Evolutionary conservation across 805 yeast species (phyloP).

Genomic region (Lipomyces spencermartinsiae): DNA sequence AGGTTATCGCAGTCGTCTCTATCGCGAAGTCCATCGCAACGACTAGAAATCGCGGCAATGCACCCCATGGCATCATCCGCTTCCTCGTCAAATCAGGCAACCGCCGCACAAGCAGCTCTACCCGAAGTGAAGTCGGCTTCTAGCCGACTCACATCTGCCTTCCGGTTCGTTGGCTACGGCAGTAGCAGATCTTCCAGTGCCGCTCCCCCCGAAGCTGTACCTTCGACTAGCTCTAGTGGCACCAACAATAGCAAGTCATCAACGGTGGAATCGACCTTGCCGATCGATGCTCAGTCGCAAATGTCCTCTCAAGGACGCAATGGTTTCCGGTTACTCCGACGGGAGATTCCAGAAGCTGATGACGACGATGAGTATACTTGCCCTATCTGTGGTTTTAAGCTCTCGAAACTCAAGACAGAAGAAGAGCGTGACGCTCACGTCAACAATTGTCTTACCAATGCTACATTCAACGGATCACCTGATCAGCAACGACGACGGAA

Average conservation of each 20-base stretch:
- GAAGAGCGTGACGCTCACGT: conserved; percentile 68
- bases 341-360: conserved; percentile 13
- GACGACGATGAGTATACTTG: conserved; percentile 47
- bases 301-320: conserved; percentile 8
- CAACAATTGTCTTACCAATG: conserved; percentile 62
- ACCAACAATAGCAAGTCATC: not conserved
- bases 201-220: conserved; percentile 1
- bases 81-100: conserved; percentile 5
- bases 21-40: conserved; percentile 15
- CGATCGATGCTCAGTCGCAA: not conserved
- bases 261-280: conserved; percentile 25
- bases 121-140: conserved; percentile 18
- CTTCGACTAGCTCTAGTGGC: not conserved
- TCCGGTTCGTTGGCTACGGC: conserved; percentile 24
- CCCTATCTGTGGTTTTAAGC: conserved; percentile 49
- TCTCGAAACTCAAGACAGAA: conserved; percentile 41
- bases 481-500: conserved; percentile 63
- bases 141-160: conserved; percentile 20
- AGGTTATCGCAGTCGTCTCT: conserved; percentile 13
- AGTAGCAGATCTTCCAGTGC: conserved; percentile 2
- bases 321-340: conserved; percentile 31
- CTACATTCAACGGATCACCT: conserved; percentile 69
- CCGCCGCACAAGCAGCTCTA: conserved; percentile 1
- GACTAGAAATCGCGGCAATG: not conserved
- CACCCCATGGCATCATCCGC: not conserved